These are phyloP conservation scores for grape (Vitis vinifera) DNA, from an alignment of 164 flowering plant species.

Conservation along the genomic window DNA sequence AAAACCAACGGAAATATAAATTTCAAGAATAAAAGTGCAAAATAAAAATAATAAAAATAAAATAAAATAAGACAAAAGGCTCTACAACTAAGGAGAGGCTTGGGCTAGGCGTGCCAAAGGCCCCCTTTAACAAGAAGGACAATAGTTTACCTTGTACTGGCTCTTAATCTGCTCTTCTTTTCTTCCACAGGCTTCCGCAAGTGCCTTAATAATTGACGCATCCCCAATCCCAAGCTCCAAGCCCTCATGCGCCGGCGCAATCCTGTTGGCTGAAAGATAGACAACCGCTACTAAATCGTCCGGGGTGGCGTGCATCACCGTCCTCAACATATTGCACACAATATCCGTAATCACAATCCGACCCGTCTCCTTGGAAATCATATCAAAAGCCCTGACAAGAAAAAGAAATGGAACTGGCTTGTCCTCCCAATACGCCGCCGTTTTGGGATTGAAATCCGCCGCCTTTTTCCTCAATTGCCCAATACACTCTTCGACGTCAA, in stretches of 20 bases:
- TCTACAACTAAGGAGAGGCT: too few species aligned
- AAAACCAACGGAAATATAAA: too few species aligned
- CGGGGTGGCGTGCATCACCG: constrained; percentile 82
- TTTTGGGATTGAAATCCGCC: constrained; percentile 53
- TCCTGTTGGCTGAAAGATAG: constrained; percentile 74
- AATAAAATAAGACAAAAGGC: background rate
- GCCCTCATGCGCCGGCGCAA: constrained; percentile 90
- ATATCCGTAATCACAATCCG: constrained; percentile 81
- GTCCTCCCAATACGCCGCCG: constrained; percentile 71
- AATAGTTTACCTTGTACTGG: constrained; percentile 53
- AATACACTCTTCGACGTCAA: constrained; percentile 4
- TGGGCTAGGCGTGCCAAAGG: too few species aligned
- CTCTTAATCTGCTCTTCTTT: constrained; percentile 75
- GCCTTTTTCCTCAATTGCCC: constrained; percentile 60
- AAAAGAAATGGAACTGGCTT: constrained; percentile 82
- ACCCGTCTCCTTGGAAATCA: constrained; percentile 71
- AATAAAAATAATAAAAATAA: background rate
- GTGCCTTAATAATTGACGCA: constrained; percentile 74
- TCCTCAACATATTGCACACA: constrained; percentile 76
- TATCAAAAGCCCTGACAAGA: constrained; percentile 71
- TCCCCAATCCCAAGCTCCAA: constrained; percentile 97
- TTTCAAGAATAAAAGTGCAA: too few species aligned
- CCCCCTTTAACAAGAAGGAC: too few species aligned
- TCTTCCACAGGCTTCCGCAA: constrained; percentile 86
- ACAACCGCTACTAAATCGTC: constrained; percentile 70